Conservation (phyloP, 2,329 filamentous ascomycete genomes). For the Nigrospora sphaerica region DNA sequence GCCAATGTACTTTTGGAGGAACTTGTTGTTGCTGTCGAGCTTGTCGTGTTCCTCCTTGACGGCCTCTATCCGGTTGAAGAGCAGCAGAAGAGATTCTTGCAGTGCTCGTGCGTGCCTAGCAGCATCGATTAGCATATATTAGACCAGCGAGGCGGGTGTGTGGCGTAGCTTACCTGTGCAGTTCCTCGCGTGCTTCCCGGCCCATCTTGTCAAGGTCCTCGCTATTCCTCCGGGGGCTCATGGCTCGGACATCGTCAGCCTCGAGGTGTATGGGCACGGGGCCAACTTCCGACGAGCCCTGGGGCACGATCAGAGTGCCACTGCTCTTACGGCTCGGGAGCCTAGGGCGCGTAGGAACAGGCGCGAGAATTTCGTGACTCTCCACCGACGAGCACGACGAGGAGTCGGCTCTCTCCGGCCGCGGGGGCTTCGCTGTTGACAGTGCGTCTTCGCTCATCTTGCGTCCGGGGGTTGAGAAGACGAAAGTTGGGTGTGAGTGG, state of each 20-base stretch:
- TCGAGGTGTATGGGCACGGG: constrained; percentile 70
- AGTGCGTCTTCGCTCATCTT: neutral
- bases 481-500: neutral
- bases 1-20: constrained; percentile 95
- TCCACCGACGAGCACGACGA: constrained; percentile 20
- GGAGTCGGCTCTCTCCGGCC: constrained; percentile 19
- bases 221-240: constrained; percentile 88
- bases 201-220: constrained; percentile 86
- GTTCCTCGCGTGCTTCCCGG: constrained; percentile 66
- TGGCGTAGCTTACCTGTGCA: constrained; percentile 42
- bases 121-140: constrained; percentile 2
- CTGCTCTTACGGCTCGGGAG: constrained; percentile 71
- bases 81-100: constrained; percentile 81
- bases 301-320: constrained; percentile 74
- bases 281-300: constrained; percentile 67
- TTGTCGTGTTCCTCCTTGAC: constrained; percentile 95
- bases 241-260: constrained; percentile 82
- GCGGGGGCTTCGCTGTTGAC: neutral
- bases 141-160: neutral
- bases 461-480: too few species aligned
- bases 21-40: constrained; percentile 93
- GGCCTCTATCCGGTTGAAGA: constrained; percentile 90
- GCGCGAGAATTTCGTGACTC: constrained; percentile 36
- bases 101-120: constrained; percentile 77
- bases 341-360: constrained; percentile 53